Evolutionary conservation across 768 basidiomycete species (phyloP).

Genomic region (Crassisporium funariophilum): DNA sequence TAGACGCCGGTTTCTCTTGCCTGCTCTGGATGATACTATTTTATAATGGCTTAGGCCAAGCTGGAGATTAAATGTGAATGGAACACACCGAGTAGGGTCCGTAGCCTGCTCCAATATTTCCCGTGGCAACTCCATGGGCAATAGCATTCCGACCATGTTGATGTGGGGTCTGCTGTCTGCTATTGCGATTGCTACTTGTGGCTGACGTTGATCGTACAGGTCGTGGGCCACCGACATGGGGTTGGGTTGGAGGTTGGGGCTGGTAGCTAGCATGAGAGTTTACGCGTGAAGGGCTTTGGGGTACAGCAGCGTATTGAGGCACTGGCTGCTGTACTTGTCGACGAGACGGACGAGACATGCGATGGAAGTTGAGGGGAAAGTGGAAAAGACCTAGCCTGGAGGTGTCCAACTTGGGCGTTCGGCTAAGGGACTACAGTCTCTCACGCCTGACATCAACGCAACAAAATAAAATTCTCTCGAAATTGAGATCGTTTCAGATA

Average conservation of each 20-base stretch:
- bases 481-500: too few species aligned
- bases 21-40: constrained; percentile 59
- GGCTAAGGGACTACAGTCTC: constrained; percentile 22
- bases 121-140: constrained; percentile 78
- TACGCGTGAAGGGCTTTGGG: constrained; percentile 45
- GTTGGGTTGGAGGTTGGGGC: constrained; percentile 30
- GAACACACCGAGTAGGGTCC: constrained; percentile 82
- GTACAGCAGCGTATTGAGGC: constrained; percentile 67
- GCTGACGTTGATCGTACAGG: constrained; percentile 26
- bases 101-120: constrained; percentile 77
- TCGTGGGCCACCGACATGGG: constrained; percentile 25
- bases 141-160: constrained; percentile 51
- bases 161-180: constrained; percentile 32
- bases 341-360: constrained; percentile 42
- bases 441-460: constrained; percentile 25
- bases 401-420: constrained; percentile 18
- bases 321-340: constrained; percentile 44
- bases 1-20: constrained; percentile 48
- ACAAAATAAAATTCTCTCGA: too few species aligned
- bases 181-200: constrained; percentile 22
- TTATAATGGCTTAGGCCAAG: constrained; percentile 11
- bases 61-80: constrained; percentile 11
- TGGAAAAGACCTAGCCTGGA: constrained; percentile 12
- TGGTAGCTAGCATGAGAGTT: constrained; percentile 23
- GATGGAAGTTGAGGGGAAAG: constrained; percentile 16